phyloP scores from a whole-genome alignment of 495 filamentous ascomycete species.

The Staphylotrichum tortipilum region DNA sequence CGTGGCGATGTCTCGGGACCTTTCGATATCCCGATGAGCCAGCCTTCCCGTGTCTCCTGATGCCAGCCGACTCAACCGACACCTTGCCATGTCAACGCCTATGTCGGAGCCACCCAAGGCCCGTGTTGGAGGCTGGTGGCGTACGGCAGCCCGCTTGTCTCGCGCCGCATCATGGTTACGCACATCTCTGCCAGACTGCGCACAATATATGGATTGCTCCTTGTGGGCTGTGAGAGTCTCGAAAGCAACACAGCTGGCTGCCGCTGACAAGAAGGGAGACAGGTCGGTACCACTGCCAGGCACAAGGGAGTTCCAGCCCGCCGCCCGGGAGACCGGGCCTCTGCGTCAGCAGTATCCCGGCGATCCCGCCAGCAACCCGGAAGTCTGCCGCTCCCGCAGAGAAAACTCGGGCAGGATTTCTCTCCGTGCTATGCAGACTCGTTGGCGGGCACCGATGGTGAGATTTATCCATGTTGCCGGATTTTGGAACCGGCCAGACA shows the following conservation, averaged over 20 bases:
- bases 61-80: neutral
- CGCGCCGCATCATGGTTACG: neutral
- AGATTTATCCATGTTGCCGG: neutral
- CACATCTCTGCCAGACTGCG: neutral
- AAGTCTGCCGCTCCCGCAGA: neutral
- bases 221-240: neutral
- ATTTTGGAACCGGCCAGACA: neutral
- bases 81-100: too few relatives aligned
- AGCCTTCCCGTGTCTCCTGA: neutral
- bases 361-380: neutral
- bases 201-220: neutral
- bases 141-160: neutral
- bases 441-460: too few relatives aligned
- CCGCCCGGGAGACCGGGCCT: neutral
- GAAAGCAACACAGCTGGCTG: neutral
- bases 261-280: neutral
- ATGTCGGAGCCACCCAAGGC: too few relatives aligned
- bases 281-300: neutral
- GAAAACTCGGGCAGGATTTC: neutral
- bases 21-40: neutral
- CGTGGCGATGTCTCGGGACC: slow-evolving; percentile 1
- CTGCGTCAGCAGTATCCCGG: slow-evolving; percentile 1
- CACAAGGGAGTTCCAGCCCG: neutral
- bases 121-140: neutral
- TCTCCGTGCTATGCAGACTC: too few relatives aligned